Base-by-base conservation (phyloP, 2,329 filamentous ascomycete genomes). In the Colletotrichum endophyticum region DNA sequence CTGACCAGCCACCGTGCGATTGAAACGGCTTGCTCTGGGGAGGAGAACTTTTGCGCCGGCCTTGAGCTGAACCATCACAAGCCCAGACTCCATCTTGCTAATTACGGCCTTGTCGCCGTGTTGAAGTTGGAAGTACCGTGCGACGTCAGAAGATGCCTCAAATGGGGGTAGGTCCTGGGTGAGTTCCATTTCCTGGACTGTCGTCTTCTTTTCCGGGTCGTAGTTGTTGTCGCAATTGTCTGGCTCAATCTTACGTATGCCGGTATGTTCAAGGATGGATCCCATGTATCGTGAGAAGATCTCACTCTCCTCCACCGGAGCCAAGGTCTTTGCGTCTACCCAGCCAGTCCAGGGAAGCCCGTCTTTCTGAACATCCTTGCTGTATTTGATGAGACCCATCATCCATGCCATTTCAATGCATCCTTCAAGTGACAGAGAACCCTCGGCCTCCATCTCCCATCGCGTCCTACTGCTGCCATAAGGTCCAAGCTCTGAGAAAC, bases 331-430 rank as follows among this genome's bases (percentile, higher is more conserved):
- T 83, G 92, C 91, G 83, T 99, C 97, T 75, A 99, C 95, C 95
- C 95, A 99, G 80, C 97, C 97, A 79, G 96, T 95, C 88, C 99
- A 99, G 79, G 94, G 94, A 88, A 98, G 94, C 84, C 96, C 96
- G 8, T 66, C 16, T 89, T 99, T 99, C 84, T 99, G 92, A 32
- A 93, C 93, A 22, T 96, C 96, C 80, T 99, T 98, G 89, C 98
- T 95, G 86, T 99, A 98, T 90, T 96, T 98, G 89, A 99, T 99
- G 75, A 99, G 92, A 83, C 97, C 97, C 96, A 99, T 99, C 86
- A 99, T 95, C 97, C 97, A 99, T 28, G 97, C 96, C 96, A 99
- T 99, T 86, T 99, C 97, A 77, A 99, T 94, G 82, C 96, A 99
- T 30, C 97, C 97, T 85, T 99, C 97, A 19, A 99, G 92, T 13